A percentile compares a stretch with the other conserved stretches of the same genome.
These are phyloP conservation scores for Leonotis leonurus DNA, from an alignment of 257 asterid genomes.

Conservation along the genomic window DNA sequence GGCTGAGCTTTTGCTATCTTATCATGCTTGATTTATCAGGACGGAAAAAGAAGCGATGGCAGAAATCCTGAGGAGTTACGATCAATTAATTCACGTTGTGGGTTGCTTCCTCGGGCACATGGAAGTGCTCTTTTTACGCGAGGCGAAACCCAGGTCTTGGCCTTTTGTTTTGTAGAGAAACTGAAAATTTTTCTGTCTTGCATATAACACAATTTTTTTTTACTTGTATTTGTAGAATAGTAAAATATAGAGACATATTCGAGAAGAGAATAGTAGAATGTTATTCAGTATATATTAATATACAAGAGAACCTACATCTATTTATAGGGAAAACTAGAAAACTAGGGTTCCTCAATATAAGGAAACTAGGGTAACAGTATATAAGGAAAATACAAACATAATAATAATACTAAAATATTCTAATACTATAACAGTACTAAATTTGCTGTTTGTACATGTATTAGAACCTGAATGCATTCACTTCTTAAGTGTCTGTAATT, in stretches of 20 bases:
- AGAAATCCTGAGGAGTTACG: constrained; percentile 76
- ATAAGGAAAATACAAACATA: no score
- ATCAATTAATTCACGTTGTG: constrained; percentile 66
- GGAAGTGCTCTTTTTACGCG: constrained; percentile 99
- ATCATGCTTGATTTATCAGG: constrained; percentile 35
- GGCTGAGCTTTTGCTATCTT: constrained; percentile 6
- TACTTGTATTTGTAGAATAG: no score
- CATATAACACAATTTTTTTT: constrained; percentile 11
- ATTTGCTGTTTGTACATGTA: background rate
- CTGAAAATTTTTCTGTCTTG: background rate
- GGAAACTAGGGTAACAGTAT: no score
- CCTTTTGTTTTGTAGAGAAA: constrained; percentile 18
- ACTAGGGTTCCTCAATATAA: no score
- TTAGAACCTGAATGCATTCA: background rate
- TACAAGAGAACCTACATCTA: no score
- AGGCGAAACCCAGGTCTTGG: constrained; percentile 91
- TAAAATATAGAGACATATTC: no score
- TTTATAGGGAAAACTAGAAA: no score
- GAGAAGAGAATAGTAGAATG: no score
- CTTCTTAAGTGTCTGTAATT: background rate
- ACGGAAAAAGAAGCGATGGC: constrained; percentile 92
- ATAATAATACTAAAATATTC: no score
- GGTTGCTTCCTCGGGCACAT: constrained; percentile 95
- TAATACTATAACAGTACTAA: no score
- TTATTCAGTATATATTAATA: no score